These are phyloP conservation scores for Rhizopus arrhizus DNA, from an alignment of 371 early-diverging fungal species.

Conservation along the genomic window DNA sequence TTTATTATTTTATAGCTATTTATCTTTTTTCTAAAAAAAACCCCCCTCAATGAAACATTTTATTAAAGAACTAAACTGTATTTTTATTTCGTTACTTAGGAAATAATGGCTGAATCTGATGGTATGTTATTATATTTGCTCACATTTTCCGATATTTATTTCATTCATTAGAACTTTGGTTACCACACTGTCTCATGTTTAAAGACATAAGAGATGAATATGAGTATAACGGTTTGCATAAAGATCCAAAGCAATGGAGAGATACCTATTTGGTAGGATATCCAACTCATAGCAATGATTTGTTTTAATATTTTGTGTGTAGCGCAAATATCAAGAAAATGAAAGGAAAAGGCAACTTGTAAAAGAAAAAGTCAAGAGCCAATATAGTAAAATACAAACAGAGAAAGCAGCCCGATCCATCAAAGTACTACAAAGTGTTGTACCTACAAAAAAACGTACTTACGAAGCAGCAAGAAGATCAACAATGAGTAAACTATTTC, in stretches of 20 bases:
- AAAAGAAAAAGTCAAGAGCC: constrained; percentile 43
- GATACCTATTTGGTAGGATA: constrained; percentile 36
- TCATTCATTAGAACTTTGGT: constrained; percentile 39
- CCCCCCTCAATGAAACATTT: too few species aligned
- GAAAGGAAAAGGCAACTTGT: constrained; percentile 34
- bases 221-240: constrained; percentile 27
- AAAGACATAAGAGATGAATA: constrained; percentile 41
- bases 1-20: neutral
- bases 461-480: constrained; percentile 35
- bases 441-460: constrained; percentile 25
- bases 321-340: constrained; percentile 39
- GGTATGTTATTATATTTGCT: constrained; percentile 24
- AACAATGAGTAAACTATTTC: constrained; percentile 37
- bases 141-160: neutral
- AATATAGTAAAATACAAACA: constrained; percentile 43
- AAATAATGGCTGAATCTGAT: constrained; percentile 36
- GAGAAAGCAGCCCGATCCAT: constrained; percentile 48
- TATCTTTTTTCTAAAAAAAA: neutral
- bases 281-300: neutral
- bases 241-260: constrained; percentile 38
- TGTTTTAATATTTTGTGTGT: neutral
- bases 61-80: neutral
- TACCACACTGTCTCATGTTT: constrained; percentile 37
- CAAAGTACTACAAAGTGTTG: constrained; percentile 38
- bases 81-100: constrained; percentile 21